Percentiles rank a stretch among this genome's conserved stretches.
phyloP scores from a whole-genome alignment of 1,284 basidiomycete species.

The Tremellales sp. region DNA sequence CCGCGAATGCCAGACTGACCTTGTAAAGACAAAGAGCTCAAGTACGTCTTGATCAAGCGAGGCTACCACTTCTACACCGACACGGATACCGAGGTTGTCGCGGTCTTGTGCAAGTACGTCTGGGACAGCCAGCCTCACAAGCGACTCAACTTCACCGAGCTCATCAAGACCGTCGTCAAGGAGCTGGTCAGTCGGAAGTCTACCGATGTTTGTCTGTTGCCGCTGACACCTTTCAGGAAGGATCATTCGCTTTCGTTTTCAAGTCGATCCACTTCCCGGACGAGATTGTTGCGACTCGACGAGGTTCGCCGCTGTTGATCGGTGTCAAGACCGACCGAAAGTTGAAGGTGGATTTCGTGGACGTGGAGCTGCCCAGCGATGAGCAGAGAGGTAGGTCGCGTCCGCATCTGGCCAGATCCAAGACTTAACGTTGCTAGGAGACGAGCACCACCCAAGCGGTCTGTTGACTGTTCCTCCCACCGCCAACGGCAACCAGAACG shows the following conservation, averaged over 20 bases:
- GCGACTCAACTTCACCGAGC: slow-evolving; percentile 80
- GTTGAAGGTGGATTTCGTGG: slow-evolving; percentile 99
- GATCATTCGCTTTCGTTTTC: slow-evolving; percentile 99
- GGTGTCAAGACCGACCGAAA: slow-evolving; percentile 99
- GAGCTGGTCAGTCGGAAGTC: slow-evolving; percentile 61
- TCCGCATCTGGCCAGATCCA: neutral
- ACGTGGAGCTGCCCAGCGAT: slow-evolving; percentile 84
- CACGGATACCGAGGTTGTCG: slow-evolving; percentile 97
- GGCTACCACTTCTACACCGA: slow-evolving; percentile 94
- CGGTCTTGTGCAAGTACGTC: slow-evolving; percentile 93
- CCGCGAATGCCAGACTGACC: neutral
- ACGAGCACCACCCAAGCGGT: slow-evolving; percentile 40
- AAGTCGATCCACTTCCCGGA: slow-evolving; percentile 96
- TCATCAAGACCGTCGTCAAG: slow-evolving; percentile 94
- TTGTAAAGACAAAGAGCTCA: slow-evolving; percentile 64
- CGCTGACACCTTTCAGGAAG: slow-evolving; percentile 60
- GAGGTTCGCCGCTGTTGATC: slow-evolving; percentile 93
- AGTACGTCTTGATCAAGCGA: slow-evolving; percentile 89
- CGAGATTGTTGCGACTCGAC: slow-evolving; percentile 90
- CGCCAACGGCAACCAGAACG: slow-evolving; percentile 46
- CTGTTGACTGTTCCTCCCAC: slow-evolving; percentile 71
- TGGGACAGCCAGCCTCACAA: slow-evolving; percentile 91
- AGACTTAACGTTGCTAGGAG: slow-evolving; percentile 4
- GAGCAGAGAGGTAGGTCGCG: slow-evolving; percentile 49
- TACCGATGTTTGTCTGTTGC: neutral